Evolutionary conservation across 805 yeast species (phyloP).

Genomic region (Wickerhamomyces sydowiorum): DNA sequence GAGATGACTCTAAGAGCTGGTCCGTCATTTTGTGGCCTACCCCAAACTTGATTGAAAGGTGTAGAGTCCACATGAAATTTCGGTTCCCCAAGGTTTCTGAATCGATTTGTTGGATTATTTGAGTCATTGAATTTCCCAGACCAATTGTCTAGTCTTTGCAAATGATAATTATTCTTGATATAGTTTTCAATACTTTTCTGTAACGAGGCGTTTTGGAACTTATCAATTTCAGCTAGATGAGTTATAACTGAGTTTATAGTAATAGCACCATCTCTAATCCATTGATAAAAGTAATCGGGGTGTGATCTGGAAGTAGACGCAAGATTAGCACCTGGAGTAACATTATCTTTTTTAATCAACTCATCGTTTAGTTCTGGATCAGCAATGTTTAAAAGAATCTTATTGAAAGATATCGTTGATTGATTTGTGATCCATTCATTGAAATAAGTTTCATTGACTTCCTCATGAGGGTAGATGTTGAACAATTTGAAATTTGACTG

Average conservation of each 20-base stretch:
- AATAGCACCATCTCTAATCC: slow-evolving; percentile 89
- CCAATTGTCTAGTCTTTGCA: slow-evolving; percentile 65
- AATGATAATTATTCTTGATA: slow-evolving; percentile 45
- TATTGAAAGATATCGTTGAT: slow-evolving; percentile 31
- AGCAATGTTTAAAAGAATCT: slow-evolving; percentile 44
- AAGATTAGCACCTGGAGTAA: slow-evolving; percentile 64
- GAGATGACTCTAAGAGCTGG: slow-evolving; percentile 79
- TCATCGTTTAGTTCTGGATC: slow-evolving; percentile 27
- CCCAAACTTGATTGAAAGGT: slow-evolving; percentile 70
- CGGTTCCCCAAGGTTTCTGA: slow-evolving; percentile 81
- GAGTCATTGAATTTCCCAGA: slow-evolving; percentile 50
- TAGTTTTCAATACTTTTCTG: slow-evolving; percentile 46
- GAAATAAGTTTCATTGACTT: slow-evolving; percentile 26
- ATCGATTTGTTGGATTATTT: slow-evolving; percentile 18
- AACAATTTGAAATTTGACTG: slow-evolving; percentile 16
- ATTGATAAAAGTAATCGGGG: slow-evolving; percentile 85
- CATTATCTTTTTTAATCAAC: slow-evolving; percentile 27
- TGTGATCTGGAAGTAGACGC: slow-evolving; percentile 71
- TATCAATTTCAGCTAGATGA: slow-evolving; percentile 38
- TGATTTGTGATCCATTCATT: slow-evolving; percentile 42
- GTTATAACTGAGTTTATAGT: slow-evolving; percentile 62
- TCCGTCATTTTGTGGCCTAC: slow-evolving; percentile 94
- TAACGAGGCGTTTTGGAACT: slow-evolving; percentile 19
- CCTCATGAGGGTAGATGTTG: slow-evolving; percentile 15
- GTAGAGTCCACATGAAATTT: slow-evolving; percentile 67